Base-by-base conservation (phyloP, 2,329 filamentous ascomycete species). In the Hypoxylon sp. region DNA sequence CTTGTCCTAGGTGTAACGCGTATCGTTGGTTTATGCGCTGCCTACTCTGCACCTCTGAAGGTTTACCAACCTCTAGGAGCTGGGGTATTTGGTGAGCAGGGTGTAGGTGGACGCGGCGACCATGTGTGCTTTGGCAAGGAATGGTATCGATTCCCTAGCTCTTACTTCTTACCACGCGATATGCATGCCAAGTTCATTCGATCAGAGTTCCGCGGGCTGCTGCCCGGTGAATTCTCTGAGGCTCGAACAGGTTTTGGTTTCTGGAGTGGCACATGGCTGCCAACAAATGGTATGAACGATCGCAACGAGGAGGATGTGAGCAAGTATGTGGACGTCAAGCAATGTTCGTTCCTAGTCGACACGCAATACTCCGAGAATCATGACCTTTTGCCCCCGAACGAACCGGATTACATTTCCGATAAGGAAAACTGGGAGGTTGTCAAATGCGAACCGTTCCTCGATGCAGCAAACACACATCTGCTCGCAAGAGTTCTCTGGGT, bases 141-240 rank as follows among this genome's bases (percentile, higher is more conserved):
- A 69, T 99, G 94, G 94, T 97, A 99, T 71, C 89, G 94, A 25
- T 97, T 97, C 68, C 93, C 94, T 1, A 93, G 89, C 0, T 95
- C 92, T 0, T 97, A 91, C 75, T 91, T 94, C 68, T 78, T 99
- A 2, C 93, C 94, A 0, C 77, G 86, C n/a, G 82, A 84, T 38
- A 89, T 94, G 76, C 87, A 83, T 59, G 88, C 90, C 63, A 96
- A 94, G 63, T 99, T 97, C 66, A 77, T 99, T 62, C 90, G 88
- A 60, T 96, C 90, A 62, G 91, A 94, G 59, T 99, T 99, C 70
- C 81, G 82, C 6, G 94, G 94, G 2, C 77, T 99, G 12, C 76
- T 99, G 3, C 94, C 94, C 0, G 94, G 94, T 1, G 89, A 96
- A 65, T 99, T 97, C 68, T 84, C 84, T 12, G 88, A 95, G 71